A percentile compares a stretch with the other conserved stretches of the same genome.
These are phyloP conservation scores for Coniella lustricola DNA, from an alignment of 2,329 filamentous ascomycete species.

Conservation along the genomic window DNA sequence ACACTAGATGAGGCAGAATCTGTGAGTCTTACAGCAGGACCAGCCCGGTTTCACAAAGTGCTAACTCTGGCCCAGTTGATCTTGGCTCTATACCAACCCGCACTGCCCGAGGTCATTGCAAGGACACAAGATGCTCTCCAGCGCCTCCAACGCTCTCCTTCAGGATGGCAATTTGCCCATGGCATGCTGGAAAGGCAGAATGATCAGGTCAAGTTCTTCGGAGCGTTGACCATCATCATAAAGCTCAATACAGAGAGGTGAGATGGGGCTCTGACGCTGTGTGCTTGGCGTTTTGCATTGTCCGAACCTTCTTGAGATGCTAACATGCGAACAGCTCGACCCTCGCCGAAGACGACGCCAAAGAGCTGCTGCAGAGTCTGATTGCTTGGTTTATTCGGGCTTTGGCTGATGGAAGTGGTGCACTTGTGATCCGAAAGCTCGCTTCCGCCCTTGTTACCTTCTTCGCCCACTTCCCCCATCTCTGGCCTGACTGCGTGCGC, in stretches of 20 bases:
- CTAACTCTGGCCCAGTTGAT: conserved; percentile 34
- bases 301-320: not conserved
- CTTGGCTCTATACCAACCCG: conserved; percentile 46
- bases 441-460: conserved; percentile 71
- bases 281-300: not conserved
- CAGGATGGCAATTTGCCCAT: conserved; percentile 83
- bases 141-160: conserved; percentile 66
- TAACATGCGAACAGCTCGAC: conserved; percentile 31
- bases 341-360: conserved; percentile 50
- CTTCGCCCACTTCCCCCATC: conserved; percentile 61
- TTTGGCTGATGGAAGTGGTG: conserved; percentile 42
- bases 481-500: conserved; percentile 59
- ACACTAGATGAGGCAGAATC: conserved; percentile 29
- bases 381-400: conserved; percentile 56
- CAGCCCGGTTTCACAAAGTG: not conserved
- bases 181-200: conserved; percentile 62
- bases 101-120: conserved; percentile 39
- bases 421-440: conserved; percentile 64
- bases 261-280: conserved; percentile 35
- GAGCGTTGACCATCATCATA: conserved; percentile 83
- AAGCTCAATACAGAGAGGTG: conserved; percentile 81
- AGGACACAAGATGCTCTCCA: conserved; percentile 67
- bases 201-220: conserved; percentile 81
- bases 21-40: conserved; percentile 19
- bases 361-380: conserved; percentile 52